phyloP scores from a whole-genome alignment of 345 rosid species.

The Fremontodendron californicum region DNA sequence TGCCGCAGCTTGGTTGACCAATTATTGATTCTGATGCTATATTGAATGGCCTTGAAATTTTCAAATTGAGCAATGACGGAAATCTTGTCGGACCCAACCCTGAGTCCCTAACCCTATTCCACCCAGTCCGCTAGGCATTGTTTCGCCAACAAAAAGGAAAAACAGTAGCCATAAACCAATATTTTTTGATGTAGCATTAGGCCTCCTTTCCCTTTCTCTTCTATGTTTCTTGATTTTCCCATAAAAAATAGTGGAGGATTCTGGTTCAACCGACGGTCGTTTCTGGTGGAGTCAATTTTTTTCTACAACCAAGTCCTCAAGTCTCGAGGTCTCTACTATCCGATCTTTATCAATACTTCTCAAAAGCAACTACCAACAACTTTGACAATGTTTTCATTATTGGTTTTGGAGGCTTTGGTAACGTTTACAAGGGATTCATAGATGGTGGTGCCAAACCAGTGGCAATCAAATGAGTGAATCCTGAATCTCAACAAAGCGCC shows the following conservation, averaged over 20 bases:
- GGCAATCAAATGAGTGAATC: constrained; percentile 46
- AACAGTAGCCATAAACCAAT: too few species aligned
- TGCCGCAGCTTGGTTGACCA: not conserved
- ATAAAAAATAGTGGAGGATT: too few species aligned
- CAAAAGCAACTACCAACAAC: constrained; percentile 42
- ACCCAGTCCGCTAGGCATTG: too few species aligned
- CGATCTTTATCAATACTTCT: constrained; percentile 34
- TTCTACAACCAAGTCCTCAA: constrained; percentile 27
- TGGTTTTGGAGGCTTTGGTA: too few species aligned
- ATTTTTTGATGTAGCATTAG: too few species aligned
- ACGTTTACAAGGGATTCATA: too few species aligned
- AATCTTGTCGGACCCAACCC: constrained; percentile 31
- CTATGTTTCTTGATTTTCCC: too few species aligned
- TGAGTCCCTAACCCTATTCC: constrained; percentile 9
- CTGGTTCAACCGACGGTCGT: too few species aligned
- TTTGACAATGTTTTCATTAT: too few species aligned
- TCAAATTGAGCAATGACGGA: constrained; percentile 23
- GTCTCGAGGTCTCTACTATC: constrained; percentile 21
- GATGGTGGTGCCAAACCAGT: constrained; percentile 34
- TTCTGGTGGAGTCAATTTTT: too few species aligned
- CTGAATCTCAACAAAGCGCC: constrained; percentile 45
- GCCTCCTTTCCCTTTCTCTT: too few species aligned
- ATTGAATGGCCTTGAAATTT: constrained; percentile 48
- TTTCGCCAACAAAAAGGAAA: too few species aligned
- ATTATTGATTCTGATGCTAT: constrained; percentile 34